Conservation (phyloP, 306 rosid genomes). For the Cicer chorassanicum region DNA sequence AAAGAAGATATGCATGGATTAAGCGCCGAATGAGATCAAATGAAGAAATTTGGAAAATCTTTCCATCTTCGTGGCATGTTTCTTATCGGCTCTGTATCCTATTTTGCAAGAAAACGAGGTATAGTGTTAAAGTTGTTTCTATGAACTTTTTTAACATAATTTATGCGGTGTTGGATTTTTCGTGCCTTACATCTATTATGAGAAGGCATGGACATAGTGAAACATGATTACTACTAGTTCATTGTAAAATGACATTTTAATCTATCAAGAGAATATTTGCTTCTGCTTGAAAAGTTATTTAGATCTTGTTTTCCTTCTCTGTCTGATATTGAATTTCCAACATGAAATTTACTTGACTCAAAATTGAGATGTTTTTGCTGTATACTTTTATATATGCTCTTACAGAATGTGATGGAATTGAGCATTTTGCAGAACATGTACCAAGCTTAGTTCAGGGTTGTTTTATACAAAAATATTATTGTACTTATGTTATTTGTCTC, state of each 20-base stretch:
- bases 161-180: constrained; percentile 5
- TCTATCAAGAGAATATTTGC: constrained; percentile 28
- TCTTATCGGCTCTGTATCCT: constrained; percentile 93
- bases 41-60: constrained; percentile 96
- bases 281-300: constrained; percentile 24
- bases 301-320: constrained; percentile 18
- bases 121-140: constrained; percentile 41
- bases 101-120: constrained; percentile 97
- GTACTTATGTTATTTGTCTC: constrained; percentile 47
- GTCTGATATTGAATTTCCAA: constrained; percentile 23
- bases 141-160: constrained; percentile 12
- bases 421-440: constrained; percentile 31
- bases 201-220: constrained; percentile 37
- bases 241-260: constrained; percentile 28
- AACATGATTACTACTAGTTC: constrained; percentile 36
- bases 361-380: constrained; percentile 24
- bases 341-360: constrained; percentile 17
- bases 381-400: constrained; percentile 29
- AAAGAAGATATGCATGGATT: constrained; percentile 99
- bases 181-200: constrained; percentile 27
- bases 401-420: constrained; percentile 19
- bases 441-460: constrained; percentile 29
- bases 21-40: constrained; percentile 97
- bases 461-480: constrained; percentile 16
- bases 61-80: constrained; percentile 96